A percentile compares a stretch with the other conserved stretches of the same genome.
Conservation (phyloP, 768 basidiomycete genomes). For the Porpolomopsis calyptriformis region DNA sequence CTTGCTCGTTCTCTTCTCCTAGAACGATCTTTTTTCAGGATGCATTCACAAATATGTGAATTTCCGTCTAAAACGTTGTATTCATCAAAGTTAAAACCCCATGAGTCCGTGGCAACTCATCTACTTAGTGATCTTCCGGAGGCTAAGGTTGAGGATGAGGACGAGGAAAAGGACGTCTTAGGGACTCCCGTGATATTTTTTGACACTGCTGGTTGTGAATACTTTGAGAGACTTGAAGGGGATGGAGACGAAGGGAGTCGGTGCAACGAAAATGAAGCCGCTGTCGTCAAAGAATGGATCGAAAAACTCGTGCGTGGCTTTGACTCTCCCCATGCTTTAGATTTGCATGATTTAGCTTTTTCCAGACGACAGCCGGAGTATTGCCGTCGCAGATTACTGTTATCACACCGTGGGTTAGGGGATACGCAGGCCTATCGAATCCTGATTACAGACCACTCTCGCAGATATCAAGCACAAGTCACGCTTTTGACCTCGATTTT, state of each 20-base stretch:
- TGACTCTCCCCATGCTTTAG: not conserved
- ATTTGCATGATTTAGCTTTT: not conserved
- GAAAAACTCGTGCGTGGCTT: constrained; percentile 49
- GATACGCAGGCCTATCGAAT: not conserved
- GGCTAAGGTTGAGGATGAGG: constrained; percentile 40
- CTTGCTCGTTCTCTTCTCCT: not conserved
- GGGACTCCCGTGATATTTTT: constrained; percentile 81
- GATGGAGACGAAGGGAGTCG: constrained; percentile 83
- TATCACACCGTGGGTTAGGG: constrained; percentile 53
- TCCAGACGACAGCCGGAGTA: constrained; percentile 12
- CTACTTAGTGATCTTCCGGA: constrained; percentile 63
- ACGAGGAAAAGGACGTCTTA: constrained; percentile 62
- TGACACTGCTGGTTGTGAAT: constrained; percentile 91
- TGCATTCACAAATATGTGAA: constrained; percentile 76
- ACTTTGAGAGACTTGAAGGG: constrained; percentile 72
- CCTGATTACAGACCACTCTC: no score
- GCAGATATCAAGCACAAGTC: constrained; percentile 90
- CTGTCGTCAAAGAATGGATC: constrained; percentile 75
- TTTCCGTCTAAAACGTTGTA: constrained; percentile 86
- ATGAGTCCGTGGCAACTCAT: constrained; percentile 59
- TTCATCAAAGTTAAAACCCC: constrained; percentile 54
- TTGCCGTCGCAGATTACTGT: constrained; percentile 57
- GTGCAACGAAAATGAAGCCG: constrained; percentile 92
- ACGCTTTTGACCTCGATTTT: constrained; percentile 70
- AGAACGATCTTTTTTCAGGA: constrained; percentile 33